Conservation (phyloP, 2,329 filamentous ascomycete species). For the Clarireedia sp. region DNA sequence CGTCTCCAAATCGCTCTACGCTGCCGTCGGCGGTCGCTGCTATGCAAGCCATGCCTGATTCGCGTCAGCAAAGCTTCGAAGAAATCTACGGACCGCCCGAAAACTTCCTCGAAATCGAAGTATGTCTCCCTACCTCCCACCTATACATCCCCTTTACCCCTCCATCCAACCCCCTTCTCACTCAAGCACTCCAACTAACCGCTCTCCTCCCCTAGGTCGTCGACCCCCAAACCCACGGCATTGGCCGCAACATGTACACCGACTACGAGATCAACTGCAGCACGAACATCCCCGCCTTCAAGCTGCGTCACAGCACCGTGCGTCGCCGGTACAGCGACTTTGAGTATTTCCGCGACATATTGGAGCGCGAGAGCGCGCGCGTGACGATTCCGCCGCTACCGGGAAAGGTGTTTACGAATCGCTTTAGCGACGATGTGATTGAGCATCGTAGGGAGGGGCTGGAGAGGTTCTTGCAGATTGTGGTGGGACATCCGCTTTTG, state of each 20-base stretch:
- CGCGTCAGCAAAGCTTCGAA: constrained; percentile 90
- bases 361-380: constrained; percentile 87
- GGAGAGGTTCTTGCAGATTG: constrained; percentile 94
- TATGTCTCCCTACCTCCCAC: constrained; percentile 32
- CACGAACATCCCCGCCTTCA: constrained; percentile 98
- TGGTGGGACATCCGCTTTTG: constrained; percentile 89
- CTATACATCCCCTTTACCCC: neutral
- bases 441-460: constrained; percentile 86
- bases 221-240: constrained; percentile 89
- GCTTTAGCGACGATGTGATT: constrained; percentile 97
- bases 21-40: constrained; percentile 13
- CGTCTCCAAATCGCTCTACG: constrained; percentile 4
- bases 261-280: constrained; percentile 97
- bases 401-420: constrained; percentile 95
- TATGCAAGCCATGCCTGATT: constrained; percentile 61
- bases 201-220: constrained; percentile 54
- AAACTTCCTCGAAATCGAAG: constrained; percentile 98
- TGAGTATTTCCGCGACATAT: constrained; percentile 96
- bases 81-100: constrained; percentile 98
- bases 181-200: constrained; percentile 12
- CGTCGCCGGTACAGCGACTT: constrained; percentile 96
- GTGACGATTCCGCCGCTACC: constrained; percentile 94
- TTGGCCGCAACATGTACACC: constrained; percentile 94
- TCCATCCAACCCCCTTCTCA: neutral
- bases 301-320: constrained; percentile 80